These are phyloP conservation scores for Sporothrix protearum DNA, from an alignment of 2,329 filamentous ascomycete species.

Conservation along the genomic window DNA sequence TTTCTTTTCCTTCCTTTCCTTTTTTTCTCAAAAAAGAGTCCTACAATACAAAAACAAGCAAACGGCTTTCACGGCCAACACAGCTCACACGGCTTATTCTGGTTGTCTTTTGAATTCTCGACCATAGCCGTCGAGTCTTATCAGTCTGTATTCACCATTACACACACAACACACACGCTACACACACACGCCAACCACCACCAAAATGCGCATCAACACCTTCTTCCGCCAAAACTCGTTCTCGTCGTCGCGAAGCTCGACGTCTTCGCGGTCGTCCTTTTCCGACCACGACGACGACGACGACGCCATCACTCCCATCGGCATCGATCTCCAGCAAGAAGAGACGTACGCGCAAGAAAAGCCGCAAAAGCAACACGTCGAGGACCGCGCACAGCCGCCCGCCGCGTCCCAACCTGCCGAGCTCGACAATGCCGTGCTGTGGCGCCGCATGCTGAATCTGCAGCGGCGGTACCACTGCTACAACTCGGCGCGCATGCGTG, in stretches of 20 bases:
- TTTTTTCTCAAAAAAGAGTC: neutral
- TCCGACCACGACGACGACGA: conserved; percentile 28
- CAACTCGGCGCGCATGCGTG: conserved; percentile 44
- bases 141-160: neutral
- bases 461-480: conserved; percentile 44
- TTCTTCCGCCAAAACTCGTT: neutral
- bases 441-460: conserved; percentile 43
- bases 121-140: neutral
- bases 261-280: conserved; percentile 2
- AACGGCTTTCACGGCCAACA: neutral
- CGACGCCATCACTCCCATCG: conserved; percentile 28
- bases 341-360: neutral
- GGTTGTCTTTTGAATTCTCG: too few species aligned
- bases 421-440: conserved; percentile 39
- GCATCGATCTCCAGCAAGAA: too few species aligned
- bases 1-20: too few species aligned
- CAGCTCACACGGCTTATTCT: too few species aligned
- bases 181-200: neutral
- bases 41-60: neutral
- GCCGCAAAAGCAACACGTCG: neutral
- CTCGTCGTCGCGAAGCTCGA: conserved; percentile 18
- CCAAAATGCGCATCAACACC: neutral
- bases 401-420: neutral
- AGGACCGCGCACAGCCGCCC: neutral
- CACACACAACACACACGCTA: neutral